These are phyloP conservation scores for Globisporangium spiculum DNA, from an alignment of 352 stramenopile genomes.

Conservation along the genomic window DNA sequence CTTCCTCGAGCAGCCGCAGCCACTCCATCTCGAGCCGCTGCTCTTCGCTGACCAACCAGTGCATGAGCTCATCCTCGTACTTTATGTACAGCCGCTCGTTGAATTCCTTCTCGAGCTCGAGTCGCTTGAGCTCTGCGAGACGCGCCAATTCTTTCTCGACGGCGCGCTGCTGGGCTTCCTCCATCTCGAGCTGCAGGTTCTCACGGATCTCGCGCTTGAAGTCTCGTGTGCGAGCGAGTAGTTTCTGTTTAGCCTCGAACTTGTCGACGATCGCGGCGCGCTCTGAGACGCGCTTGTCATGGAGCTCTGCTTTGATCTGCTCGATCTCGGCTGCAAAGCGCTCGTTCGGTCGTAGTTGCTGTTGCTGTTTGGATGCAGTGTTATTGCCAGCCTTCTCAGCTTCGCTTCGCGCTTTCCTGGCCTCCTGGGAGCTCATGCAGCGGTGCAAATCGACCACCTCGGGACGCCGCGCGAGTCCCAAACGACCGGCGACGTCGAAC, in stretches of 20 bases:
- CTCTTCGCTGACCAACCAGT: constrained; percentile 52
- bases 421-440: neutral
- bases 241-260: constrained; percentile 16
- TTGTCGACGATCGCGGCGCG: constrained; percentile 19
- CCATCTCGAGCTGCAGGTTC: constrained; percentile 56
- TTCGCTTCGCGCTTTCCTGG: constrained; percentile 18
- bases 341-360: constrained; percentile 25
- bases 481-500: constrained; percentile 40
- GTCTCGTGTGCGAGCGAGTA: constrained; percentile 37
- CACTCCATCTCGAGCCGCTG: constrained; percentile 42
- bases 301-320: constrained; percentile 12
- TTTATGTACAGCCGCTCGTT: constrained; percentile 59
- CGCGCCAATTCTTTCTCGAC: constrained; percentile 46
- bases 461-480: constrained; percentile 39
- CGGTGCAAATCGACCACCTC: constrained; percentile 37
- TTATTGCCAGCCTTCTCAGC: constrained; percentile 1
- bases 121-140: constrained; percentile 28
- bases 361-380: neutral
- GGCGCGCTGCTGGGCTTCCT: constrained; percentile 53
- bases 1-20: constrained; percentile 33
- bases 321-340: constrained; percentile 34
- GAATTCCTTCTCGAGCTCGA: constrained; percentile 44
- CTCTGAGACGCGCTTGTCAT: constrained; percentile 8
- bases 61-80: constrained; percentile 69
- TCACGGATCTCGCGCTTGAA: constrained; percentile 63